Conservation (phyloP, 2,329 filamentous ascomycete genomes). For the Penicillium sp. region DNA sequence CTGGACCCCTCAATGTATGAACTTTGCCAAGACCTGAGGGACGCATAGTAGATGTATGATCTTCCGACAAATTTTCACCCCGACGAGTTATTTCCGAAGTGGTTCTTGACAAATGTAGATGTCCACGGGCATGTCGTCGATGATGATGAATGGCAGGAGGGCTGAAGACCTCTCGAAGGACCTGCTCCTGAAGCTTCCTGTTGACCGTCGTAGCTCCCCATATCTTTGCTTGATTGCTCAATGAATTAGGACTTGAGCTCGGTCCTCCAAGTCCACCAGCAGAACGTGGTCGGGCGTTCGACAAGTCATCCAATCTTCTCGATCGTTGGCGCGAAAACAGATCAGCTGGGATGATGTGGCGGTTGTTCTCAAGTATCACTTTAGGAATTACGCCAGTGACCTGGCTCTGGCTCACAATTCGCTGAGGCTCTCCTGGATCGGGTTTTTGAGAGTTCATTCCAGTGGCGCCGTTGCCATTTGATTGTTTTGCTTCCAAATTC, state of each 20-base stretch:
- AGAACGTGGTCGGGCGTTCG: slow-evolving; percentile 20
- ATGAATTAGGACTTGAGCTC: slow-evolving; percentile 16
- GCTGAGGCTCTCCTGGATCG: slow-evolving; percentile 38
- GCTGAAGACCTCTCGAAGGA: slow-evolving; percentile 87
- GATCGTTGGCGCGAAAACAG: slow-evolving; percentile 64
- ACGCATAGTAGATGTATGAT: slow-evolving; percentile 27
- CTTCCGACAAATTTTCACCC: slow-evolving; percentile 37
- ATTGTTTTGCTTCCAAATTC: slow-evolving; percentile 6
- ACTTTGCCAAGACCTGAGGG: slow-evolving; percentile 18
- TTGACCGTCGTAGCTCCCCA: slow-evolving; percentile 96
- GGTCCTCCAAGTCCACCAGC: slow-evolving; percentile 20
- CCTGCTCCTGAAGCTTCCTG: slow-evolving; percentile 80
- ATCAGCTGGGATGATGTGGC: slow-evolving; percentile 85
- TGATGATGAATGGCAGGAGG: slow-evolving; percentile 81
- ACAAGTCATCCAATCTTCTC: slow-evolving; percentile 34
- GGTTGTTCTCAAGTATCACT: slow-evolving; percentile 90
- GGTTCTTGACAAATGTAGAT: slow-evolving; percentile 62
- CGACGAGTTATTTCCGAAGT: slow-evolving; percentile 33
- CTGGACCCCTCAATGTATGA: slow-evolving; percentile 22
- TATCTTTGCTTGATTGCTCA: slow-evolving; percentile 53
- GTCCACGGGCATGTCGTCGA: slow-evolving; percentile 65
- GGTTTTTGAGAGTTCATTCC: slow-evolving; percentile 13
- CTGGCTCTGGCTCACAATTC: slow-evolving; percentile 73
- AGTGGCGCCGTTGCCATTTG: slow-evolving; percentile 15
- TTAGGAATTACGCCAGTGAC: slow-evolving; percentile 75